Evolutionary conservation across 2,329 filamentous ascomycete genomes (phyloP), one percentile per base, ranked within the genome.

Genomic region (Dactylonectria macrodidyma): DNA sequence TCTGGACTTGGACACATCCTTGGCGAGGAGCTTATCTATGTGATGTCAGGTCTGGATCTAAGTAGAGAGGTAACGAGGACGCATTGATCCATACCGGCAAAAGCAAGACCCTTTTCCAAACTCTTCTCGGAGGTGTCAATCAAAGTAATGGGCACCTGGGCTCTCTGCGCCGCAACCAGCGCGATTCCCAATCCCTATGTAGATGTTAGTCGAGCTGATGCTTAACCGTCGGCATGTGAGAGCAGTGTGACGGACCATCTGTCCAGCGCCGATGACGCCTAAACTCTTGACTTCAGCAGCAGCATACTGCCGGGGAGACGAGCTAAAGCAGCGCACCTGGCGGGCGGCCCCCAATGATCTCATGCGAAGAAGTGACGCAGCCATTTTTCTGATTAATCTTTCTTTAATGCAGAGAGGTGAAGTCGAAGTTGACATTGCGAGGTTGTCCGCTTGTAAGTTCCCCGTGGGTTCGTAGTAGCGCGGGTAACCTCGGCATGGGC

Each of bases 191-290:
- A 85, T 67, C 96, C 96, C 95, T 98, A 75, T 50, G 58, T 57
- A 60, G 46, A 56, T 62, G 71, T 75, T 65, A 75, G 56, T 67
- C 66, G 48, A 46, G 9, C 11, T 44, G 44, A 47, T 46, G 47
- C 47, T 38, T 33, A 22, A 22, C n/a, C 58, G 61, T 72, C 83
- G 79, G 81, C 81, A 82, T 84, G 82, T 72, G 65, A 76, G 75
- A 41, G 50, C 62, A 19, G 14, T 11, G 12, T 9, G 10, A 79
- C 87, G 78, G 83, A 97, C 95, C 95, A 98, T 98, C 81, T 98
- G 96, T 33, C 96, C 96, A 60, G 95, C 95, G 73, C 96, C 96
- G 78, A 99, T 88, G 57, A 99, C 95, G 78, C 95, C 96, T 48
- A 99, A 84, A 73, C 89, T 92, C 84, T 95, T 97, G 69, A 99